A percentile compares a stretch with the other conserved stretches of the same genome.
Evolutionary conservation across 1,284 basidiomycete species (phyloP).

Genomic region (Apiotrichum veenhuisii): DNA sequence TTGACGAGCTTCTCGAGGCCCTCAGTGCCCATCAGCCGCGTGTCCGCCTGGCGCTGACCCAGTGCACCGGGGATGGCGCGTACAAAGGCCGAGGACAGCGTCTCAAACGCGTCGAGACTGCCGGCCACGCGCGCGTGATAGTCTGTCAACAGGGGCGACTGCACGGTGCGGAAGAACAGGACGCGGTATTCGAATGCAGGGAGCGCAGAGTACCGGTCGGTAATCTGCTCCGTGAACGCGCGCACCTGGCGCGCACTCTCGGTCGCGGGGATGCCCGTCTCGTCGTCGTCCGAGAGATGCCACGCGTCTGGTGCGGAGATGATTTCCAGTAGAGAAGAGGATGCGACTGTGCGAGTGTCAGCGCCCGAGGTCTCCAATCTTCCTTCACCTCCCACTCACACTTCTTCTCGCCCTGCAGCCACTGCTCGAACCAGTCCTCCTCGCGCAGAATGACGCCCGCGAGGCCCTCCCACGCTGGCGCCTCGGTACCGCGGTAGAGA

Average conservation of each 20-base stretch:
- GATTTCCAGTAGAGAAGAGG: constrained; percentile 67
- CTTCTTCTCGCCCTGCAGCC: constrained; percentile 79
- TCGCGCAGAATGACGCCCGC: constrained; percentile 76
- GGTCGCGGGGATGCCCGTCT: constrained; percentile 50
- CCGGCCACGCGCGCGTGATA: constrained; percentile 75
- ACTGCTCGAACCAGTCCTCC: constrained; percentile 81
- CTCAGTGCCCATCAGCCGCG: constrained; percentile 63
- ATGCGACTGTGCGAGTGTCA: constrained; percentile 47
- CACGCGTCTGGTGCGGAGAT: constrained; percentile 79
- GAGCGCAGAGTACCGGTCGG: constrained; percentile 87
- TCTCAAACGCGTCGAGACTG: constrained; percentile 90
- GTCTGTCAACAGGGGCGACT: constrained; percentile 74
- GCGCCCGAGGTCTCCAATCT: too few species aligned
- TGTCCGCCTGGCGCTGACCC: constrained; percentile 1
- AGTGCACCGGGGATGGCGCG: constrained; percentile 87
- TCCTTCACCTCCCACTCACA: constrained; percentile 62
- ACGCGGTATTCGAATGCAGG: constrained; percentile 72
- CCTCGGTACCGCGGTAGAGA: constrained; percentile 22
- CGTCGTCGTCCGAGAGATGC: constrained; percentile 62
- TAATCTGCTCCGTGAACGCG: constrained; percentile 80
- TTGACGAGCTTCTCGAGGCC: constrained; percentile 77
- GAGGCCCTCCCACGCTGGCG: constrained; percentile 64
- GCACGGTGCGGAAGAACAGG: constrained; percentile 76
- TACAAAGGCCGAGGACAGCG: constrained; percentile 76
- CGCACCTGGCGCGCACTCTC: constrained; percentile 75